phyloP scores from a whole-genome alignment of 2,329 filamentous ascomycete species.

The Colletotrichum eremochloae region DNA sequence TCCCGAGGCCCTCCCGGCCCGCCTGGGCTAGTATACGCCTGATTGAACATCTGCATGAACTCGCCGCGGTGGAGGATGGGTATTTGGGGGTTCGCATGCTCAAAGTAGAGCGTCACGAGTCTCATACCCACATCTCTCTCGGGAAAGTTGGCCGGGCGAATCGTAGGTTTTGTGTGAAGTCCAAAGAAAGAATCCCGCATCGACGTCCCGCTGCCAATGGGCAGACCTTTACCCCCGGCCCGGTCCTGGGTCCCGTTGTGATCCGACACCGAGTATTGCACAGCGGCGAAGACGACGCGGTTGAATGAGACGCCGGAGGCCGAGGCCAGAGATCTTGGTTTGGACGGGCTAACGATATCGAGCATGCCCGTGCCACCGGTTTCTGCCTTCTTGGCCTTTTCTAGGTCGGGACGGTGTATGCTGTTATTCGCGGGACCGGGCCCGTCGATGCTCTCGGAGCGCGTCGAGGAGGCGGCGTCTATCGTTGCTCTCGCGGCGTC shows the following conservation, averaged over 20 bases:
- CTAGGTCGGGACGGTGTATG: constrained; percentile 36
- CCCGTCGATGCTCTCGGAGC: constrained; percentile 50
- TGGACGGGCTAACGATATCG: constrained; percentile 81
- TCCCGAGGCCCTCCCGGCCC: constrained; percentile 80
- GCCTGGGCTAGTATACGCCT: constrained; percentile 79
- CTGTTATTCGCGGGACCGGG: constrained; percentile 58
- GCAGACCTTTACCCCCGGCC: constrained; percentile 58
- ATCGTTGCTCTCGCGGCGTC: constrained; percentile 52
- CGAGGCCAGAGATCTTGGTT: constrained; percentile 85
- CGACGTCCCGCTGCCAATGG: constrained; percentile 73
- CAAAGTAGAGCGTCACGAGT: constrained; percentile 89
- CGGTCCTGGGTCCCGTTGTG: constrained; percentile 67
- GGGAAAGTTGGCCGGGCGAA: constrained; percentile 88
- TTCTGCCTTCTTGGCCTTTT: constrained; percentile 52
- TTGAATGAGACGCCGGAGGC: constrained; percentile 95
- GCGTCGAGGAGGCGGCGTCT: constrained; percentile 52
- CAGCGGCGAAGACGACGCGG: constrained; percentile 91
- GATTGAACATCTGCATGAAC: constrained; percentile 90
- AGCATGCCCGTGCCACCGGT: constrained; percentile 67
- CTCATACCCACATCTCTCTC: constrained; percentile 78
- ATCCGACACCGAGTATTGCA: constrained; percentile 78
- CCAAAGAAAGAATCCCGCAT: constrained; percentile 98
- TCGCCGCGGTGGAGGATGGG: constrained; percentile 90
- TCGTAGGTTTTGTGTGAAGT: constrained; percentile 90
- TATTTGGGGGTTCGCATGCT: constrained; percentile 96